Conservation (phyloP, 345 rosid genomes). For the Luvunga scandens region DNA sequence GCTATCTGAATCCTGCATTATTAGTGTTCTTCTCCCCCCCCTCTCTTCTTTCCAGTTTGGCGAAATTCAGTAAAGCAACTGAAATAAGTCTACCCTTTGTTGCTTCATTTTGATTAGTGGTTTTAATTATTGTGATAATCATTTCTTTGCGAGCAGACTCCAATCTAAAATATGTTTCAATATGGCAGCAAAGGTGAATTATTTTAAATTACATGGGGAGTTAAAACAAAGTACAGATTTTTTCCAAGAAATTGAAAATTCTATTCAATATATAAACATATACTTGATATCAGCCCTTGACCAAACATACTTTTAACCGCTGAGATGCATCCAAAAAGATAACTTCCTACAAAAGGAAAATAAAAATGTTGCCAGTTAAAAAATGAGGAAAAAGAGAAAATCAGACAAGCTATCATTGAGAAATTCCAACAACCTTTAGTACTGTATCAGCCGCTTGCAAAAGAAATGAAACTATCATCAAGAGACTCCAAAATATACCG, state of each 20-base stretch:
- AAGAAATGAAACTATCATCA: slow-evolving; percentile 83
- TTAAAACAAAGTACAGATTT: too few relatives aligned
- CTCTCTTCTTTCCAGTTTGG: neutral
- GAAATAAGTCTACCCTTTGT: neutral
- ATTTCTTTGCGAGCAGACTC: neutral
- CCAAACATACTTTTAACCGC: slow-evolving; percentile 53
- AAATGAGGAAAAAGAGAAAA: slow-evolving; percentile 3
- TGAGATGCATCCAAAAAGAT: slow-evolving; percentile 62
- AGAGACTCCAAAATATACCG: slow-evolving; percentile 83
- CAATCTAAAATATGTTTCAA: neutral
- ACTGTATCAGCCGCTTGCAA: slow-evolving; percentile 92
- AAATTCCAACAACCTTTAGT: slow-evolving; percentile 60
- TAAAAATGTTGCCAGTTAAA: slow-evolving; percentile 20
- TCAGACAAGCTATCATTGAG: neutral
- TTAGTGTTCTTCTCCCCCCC: too few relatives aligned
- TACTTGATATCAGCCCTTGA: slow-evolving; percentile 3
- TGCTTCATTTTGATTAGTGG: neutral
- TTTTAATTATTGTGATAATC: neutral
- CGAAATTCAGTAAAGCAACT: neutral
- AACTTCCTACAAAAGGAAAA: slow-evolving; percentile 59
- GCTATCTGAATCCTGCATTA: neutral
- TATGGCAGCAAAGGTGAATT: neutral
- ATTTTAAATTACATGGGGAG: neutral
- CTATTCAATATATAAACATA: neutral
- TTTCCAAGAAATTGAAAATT: neutral